These are phyloP conservation scores for Plasmodium vinckei DNA, from an alignment of 169 alveolate species.

Conservation along the genomic window DNA sequence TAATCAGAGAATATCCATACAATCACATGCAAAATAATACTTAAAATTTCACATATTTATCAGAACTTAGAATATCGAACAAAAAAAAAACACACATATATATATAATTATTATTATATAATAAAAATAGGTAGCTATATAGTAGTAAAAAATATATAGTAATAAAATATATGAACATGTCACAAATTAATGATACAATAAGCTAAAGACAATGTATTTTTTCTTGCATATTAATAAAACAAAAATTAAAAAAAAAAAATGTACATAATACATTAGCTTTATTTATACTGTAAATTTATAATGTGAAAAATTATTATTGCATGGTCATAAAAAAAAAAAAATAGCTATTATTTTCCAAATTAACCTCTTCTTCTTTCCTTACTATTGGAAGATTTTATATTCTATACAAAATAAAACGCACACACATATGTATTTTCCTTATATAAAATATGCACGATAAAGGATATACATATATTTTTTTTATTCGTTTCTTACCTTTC, in stretches of 20 bases:
- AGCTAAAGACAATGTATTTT: constrained; percentile 4
- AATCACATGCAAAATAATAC: background rate
- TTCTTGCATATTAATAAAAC: constrained; percentile 2
- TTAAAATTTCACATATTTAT: constrained; percentile 4
- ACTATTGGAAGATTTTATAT: constrained; percentile 2
- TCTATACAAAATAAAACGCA: background rate
- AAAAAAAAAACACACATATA: background rate
- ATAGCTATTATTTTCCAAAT: background rate
- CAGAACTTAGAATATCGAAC: background rate
- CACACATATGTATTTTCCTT: background rate
- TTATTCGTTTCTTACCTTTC: constrained; percentile 5
- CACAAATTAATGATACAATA: constrained; percentile 17
- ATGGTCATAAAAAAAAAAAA: background rate
- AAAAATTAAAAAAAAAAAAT: constrained; percentile 4
- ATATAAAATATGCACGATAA: background rate
- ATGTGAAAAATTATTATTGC: background rate
- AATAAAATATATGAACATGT: background rate
- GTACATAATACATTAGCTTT: background rate
- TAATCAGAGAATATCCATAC: constrained; percentile 10
- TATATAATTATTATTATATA: background rate
- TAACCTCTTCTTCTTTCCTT: constrained; percentile 29
- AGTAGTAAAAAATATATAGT: background rate
- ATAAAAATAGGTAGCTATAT: background rate
- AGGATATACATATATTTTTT: background rate
- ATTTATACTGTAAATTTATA: background rate